Conservation (phyloP, 2,329 filamentous ascomycete species). For the Botryotinia globosa region DNA sequence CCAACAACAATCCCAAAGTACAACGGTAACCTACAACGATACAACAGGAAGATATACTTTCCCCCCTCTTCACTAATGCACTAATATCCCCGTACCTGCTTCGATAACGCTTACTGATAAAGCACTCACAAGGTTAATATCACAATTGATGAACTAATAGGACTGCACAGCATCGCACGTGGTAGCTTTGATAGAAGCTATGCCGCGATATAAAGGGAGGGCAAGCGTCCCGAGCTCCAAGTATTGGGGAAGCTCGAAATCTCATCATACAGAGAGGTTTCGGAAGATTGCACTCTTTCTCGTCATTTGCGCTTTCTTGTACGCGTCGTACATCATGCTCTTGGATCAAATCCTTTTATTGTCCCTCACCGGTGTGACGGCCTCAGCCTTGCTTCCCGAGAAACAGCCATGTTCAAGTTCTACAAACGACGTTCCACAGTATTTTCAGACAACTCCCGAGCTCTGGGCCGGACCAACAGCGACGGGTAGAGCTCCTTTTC, state of each 20-base stretch:
- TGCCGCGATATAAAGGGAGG: conserved; percentile 19
- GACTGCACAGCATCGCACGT: neutral
- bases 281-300: conserved; percentile 15
- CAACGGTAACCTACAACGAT: neutral
- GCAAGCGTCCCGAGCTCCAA: conserved; percentile 1
- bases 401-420: conserved; percentile 7
- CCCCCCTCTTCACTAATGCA: neutral
- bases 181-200: neutral
- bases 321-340: conserved; percentile 21
- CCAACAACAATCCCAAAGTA: neutral
- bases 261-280: neutral
- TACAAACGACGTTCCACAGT: conserved; percentile 51
- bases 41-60: neutral
- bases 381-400: conserved; percentile 1
- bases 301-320: conserved; percentile 20
- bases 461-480: conserved; percentile 63
- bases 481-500: conserved; percentile 67
- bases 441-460: conserved; percentile 61
- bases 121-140: neutral
- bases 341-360: conserved; percentile 18
- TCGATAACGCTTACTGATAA: neutral
- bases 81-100: neutral
- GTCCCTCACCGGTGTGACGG: conserved; percentile 14
- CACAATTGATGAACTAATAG: neutral
- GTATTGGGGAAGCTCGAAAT: neutral